Percentiles rank a stretch among this genome's conserved stretches.
These are phyloP conservation scores for Alternaria conjuncta DNA, from an alignment of 2,329 filamentous ascomycete species.

Conservation along the genomic window DNA sequence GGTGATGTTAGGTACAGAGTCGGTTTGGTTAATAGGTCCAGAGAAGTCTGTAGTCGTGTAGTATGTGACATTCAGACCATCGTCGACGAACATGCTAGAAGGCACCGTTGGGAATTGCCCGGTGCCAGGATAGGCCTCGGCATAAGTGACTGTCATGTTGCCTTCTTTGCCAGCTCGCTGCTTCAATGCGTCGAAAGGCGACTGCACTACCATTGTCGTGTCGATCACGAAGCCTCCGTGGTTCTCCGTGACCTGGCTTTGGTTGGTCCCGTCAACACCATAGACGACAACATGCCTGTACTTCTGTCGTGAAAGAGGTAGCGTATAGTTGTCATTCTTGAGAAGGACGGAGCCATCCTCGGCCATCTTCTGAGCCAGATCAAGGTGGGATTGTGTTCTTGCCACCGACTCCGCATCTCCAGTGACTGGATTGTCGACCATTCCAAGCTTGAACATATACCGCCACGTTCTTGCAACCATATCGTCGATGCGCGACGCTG, in stretches of 20 bases:
- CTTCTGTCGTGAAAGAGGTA: not conserved
- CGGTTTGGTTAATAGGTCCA: not conserved
- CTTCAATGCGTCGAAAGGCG: not conserved
- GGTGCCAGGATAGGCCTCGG: slow-evolving; percentile 1
- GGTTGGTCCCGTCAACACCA: not conserved
- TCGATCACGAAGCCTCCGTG: not conserved
- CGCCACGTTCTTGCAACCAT: not conserved
- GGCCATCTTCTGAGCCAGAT: not conserved
- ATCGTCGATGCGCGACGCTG: not conserved
- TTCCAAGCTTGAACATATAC: not conserved
- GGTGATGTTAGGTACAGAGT: not conserved
- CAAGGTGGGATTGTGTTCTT: not conserved
- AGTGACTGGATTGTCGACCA: not conserved
- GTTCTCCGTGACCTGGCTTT: not conserved
- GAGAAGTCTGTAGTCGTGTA: not conserved
- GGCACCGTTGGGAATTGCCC: not conserved
- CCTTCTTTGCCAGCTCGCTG: slow-evolving; percentile 2
- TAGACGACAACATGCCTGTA: not conserved
- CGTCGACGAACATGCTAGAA: slow-evolving; percentile 1
- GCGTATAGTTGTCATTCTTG: not conserved
- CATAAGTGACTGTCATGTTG: slow-evolving; percentile 6
- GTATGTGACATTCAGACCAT: not conserved
- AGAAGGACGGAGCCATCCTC: not conserved
- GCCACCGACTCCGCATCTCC: not conserved
- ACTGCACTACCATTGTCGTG: not conserved